Evolutionary conservation across 495 filamentous ascomycete genomes (phyloP).

Genomic region (Trichoderma virens): DNA sequence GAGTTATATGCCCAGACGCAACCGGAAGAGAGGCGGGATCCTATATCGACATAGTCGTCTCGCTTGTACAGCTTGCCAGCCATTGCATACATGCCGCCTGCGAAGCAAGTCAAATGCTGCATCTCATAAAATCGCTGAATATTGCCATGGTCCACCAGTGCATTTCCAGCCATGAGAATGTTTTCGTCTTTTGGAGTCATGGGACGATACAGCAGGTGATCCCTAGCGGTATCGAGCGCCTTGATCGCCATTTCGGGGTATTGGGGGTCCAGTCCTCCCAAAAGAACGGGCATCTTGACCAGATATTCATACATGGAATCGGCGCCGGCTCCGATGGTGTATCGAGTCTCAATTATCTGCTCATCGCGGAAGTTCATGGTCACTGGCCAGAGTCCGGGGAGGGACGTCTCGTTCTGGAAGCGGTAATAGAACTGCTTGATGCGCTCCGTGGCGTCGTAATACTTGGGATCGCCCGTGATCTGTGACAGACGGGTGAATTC

Average conservation of each 20-base stretch:
- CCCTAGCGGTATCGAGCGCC: conserved; percentile 50
- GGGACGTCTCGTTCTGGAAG: conserved; percentile 55
- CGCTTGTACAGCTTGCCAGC: conserved; percentile 60
- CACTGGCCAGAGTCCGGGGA: conserved; percentile 80
- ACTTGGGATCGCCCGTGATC: conserved; percentile 69
- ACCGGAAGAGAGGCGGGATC: conserved; percentile 62
- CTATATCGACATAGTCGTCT: conserved; percentile 58
- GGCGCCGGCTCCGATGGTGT: conserved; percentile 61
- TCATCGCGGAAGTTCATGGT: conserved; percentile 48
- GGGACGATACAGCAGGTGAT: conserved; percentile 57
- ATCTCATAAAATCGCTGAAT: conserved; percentile 14
- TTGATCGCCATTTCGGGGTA: conserved; percentile 63
- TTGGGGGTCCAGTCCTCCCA: conserved; percentile 59
- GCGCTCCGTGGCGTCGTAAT: conserved; percentile 74
- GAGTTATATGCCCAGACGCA: conserved; percentile 72
- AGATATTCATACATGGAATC: conserved; percentile 84
- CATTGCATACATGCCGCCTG: conserved; percentile 70
- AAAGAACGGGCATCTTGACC: conserved; percentile 52
- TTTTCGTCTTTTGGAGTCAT: conserved; percentile 47
- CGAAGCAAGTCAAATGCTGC: conserved; percentile 49
- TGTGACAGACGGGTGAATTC: conserved; percentile 85
- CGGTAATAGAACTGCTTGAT: conserved; percentile 66
- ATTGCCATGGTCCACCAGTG: conserved; percentile 16
- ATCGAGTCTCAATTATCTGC: conserved; percentile 31
- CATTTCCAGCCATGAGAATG: conserved; percentile 51